A percentile compares a stretch with the other conserved stretches of the same genome.
phyloP scores from a whole-genome alignment of 2,329 filamentous ascomycete species.

The Fusarium penzigii region DNA sequence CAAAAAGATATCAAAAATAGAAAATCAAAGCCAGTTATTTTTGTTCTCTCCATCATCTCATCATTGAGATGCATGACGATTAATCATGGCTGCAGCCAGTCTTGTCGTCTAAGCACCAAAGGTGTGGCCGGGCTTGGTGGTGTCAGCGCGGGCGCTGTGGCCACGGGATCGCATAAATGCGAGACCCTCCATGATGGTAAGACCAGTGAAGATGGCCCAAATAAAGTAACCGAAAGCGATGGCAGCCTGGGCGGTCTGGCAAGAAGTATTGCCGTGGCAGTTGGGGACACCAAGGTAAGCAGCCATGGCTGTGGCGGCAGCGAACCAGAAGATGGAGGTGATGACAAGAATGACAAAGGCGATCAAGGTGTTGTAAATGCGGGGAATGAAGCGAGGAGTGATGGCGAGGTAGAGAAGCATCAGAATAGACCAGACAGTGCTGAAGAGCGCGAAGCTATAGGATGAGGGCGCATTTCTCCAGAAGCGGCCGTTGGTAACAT shows the following conservation, averaged over 20 bases:
- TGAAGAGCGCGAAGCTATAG: conserved; percentile 80
- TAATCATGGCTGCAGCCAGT: background rate
- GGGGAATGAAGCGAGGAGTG: conserved; percentile 62
- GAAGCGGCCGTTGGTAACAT: conserved; percentile 36
- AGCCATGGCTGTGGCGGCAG: conserved; percentile 77
- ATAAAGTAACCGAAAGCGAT: conserved; percentile 68
- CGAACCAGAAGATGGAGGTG: conserved; percentile 89
- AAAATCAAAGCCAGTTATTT: background rate
- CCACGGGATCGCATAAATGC: conserved; percentile 44
- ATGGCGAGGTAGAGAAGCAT: conserved; percentile 70
- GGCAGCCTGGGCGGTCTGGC: conserved; percentile 62
- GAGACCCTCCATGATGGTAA: conserved; percentile 49
- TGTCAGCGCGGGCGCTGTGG: conserved; percentile 32
- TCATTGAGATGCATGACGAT: background rate
- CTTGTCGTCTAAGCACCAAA: conserved; percentile 12
- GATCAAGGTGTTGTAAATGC: conserved; percentile 62
- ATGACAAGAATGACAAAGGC: conserved; percentile 69
- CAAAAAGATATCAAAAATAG: conserved; percentile 3
- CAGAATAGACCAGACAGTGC: conserved; percentile 73
- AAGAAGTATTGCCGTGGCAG: conserved; percentile 55
- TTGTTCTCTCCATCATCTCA: background rate
- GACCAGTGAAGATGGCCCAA: conserved; percentile 53
- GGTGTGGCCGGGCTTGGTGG: conserved; percentile 25
- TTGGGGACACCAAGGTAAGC: conserved; percentile 59
- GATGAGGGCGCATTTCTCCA: conserved; percentile 48